phyloP scores from a whole-genome alignment of 1,284 basidiomycete genomes.

The Trametes hirsuta region DNA sequence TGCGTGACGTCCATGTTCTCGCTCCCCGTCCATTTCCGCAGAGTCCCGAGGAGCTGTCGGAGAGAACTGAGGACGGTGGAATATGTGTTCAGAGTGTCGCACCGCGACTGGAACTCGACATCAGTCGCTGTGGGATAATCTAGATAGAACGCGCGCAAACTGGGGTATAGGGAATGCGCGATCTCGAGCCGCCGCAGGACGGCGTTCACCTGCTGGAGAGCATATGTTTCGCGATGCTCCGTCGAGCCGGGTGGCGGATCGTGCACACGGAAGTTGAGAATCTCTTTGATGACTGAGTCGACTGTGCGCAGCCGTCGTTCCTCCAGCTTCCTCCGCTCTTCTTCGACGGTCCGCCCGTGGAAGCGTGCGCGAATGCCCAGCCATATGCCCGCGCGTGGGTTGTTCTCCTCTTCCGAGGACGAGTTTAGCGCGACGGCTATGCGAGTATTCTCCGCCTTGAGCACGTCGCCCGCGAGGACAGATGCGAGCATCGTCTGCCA shows the following conservation, averaged over 20 bases:
- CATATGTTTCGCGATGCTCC: constrained; percentile 49
- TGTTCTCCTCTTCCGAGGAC: constrained; percentile 70
- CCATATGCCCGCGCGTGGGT: constrained; percentile 78
- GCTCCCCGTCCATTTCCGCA: constrained; percentile 91
- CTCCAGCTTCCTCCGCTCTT: constrained; percentile 83
- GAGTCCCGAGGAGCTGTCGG: constrained; percentile 74
- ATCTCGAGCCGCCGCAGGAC: constrained; percentile 83
- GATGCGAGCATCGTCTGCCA: constrained; percentile 96
- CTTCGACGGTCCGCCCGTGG: constrained; percentile 77
- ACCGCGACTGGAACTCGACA: constrained; percentile 71
- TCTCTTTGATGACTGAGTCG: constrained; percentile 83
- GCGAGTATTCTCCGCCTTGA: constrained; percentile 91
- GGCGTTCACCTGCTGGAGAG: constrained; percentile 73
- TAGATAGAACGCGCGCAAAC: constrained; percentile 74
- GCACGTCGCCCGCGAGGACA: constrained; percentile 89
- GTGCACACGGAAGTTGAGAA: constrained; percentile 71
- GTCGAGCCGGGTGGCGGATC: constrained; percentile 43
- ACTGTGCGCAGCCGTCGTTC: constrained; percentile 83
- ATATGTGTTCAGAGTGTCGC: constrained; percentile 91
- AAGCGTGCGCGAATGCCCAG: constrained; percentile 89
- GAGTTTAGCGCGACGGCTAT: constrained; percentile 77
- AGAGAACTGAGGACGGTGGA: constrained; percentile 81
- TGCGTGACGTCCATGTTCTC: constrained; percentile 88
- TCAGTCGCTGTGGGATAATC: constrained; percentile 79
- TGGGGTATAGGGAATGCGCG: constrained; percentile 88